Base-by-base conservation (phyloP, 73 alveolate genomes). In the Tetrahymena thermophila region DNA sequence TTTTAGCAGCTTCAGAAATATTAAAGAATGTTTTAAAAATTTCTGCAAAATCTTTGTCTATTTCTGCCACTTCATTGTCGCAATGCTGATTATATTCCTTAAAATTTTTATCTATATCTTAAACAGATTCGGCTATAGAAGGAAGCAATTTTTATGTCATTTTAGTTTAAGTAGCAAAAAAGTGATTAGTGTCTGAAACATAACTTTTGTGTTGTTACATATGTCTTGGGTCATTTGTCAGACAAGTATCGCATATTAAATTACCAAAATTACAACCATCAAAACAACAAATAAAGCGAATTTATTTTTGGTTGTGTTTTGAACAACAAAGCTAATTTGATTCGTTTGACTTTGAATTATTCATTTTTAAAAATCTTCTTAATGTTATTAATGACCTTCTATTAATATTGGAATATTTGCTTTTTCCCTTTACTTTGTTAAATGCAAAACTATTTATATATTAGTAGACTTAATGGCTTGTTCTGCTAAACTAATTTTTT, bases 41-140 rank as follows among this genome's bases (percentile, higher is more conserved):
- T 43, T 95, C 40, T 16, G 93, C 71, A 50, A 95, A 42, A 95
- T 95, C 97, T 13, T 28, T 34, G 15, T 95, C 97, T 34, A 95
- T 50, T 35, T 95, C 97, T 28, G 35, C 56, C 21, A 93, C 94
- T 40, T 95, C 95, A 35, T 34, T 95, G 31, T 95, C 97, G 23
- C 89, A 71, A 71, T 71, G 35, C 13, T 71, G n/a, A 71, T 71
- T 71, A 19, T 71, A 71, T 71, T 71, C 89, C 35, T 71, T 71
- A 71, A 71, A 71, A 71, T 71, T 71, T 71, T 71, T 71, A 71
- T 71, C 89, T 25, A 71, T 23, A 28, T 71, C 89, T 31, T 71
- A n/a, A 71, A 71, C 89, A 2, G 89, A 71, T 13, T 71, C 89
- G 0, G 89, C 89, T 9, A 71, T 71, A 28, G 89, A 71, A 9